A percentile compares a stretch with the other conserved stretches of the same genome.
Evolutionary conservation across 495 filamentous ascomycete species (phyloP).

Genomic region (Podospora australis): DNA sequence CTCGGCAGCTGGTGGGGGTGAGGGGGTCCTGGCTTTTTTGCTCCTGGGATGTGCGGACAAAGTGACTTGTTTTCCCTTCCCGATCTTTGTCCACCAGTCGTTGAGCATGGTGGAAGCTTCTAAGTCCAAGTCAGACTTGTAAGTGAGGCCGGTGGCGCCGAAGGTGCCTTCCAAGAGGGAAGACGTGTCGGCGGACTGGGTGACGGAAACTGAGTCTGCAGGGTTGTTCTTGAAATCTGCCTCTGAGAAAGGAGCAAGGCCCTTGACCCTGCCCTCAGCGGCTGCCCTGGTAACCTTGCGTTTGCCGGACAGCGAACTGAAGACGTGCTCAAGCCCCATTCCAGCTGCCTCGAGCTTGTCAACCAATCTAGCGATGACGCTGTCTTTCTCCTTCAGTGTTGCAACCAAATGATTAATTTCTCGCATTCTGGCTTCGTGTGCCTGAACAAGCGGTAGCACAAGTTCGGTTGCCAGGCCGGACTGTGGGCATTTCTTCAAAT

Average conservation of each 20-base stretch:
- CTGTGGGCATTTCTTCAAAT: slow-evolving; percentile 49
- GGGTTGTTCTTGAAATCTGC: slow-evolving; percentile 38
- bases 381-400: slow-evolving; percentile 69
- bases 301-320: slow-evolving; percentile 57
- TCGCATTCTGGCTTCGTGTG: slow-evolving; percentile 43
- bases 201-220: slow-evolving; percentile 12
- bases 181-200: slow-evolving; percentile 29
- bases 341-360: slow-evolving; percentile 71
- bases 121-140: slow-evolving; percentile 18
- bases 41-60: slow-evolving; percentile 11
- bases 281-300: slow-evolving; percentile 37
- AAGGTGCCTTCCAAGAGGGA: slow-evolving; percentile 33
- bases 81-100: slow-evolving; percentile 47
- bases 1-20: neutral
- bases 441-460: slow-evolving; percentile 61
- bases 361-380: slow-evolving; percentile 63
- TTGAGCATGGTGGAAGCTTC: slow-evolving; percentile 29
- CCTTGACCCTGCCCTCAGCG: slow-evolving; percentile 48
- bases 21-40: slow-evolving; percentile 21
- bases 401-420: slow-evolving; percentile 51
- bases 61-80: slow-evolving; percentile 20
- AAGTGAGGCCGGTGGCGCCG: slow-evolving; percentile 22
- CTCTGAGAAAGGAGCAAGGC: slow-evolving; percentile 48
- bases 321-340: slow-evolving; percentile 60
- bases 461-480: slow-evolving; percentile 53